Evolutionary conservation across 805 yeast genomes (phyloP).

Genomic region (Tetrapisispora fleetii): DNA sequence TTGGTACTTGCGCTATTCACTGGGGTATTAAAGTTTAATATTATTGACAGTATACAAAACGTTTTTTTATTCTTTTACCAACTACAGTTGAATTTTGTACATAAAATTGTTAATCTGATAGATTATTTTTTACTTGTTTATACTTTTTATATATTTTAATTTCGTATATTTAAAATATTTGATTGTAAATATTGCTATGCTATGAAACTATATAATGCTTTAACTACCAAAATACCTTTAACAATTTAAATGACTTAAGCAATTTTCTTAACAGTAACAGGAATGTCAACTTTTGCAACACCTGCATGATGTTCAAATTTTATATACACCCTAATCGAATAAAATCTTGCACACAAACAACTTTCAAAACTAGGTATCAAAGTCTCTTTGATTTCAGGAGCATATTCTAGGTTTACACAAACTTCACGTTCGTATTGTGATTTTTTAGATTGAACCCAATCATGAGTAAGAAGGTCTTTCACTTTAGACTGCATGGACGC

Average conservation of each 20-base stretch:
- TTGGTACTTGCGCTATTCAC: slow-evolving; percentile 93
- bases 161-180: not conserved
- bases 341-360: slow-evolving; percentile 51
- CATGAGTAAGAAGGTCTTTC: slow-evolving; percentile 17
- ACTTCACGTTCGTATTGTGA: slow-evolving; percentile 26
- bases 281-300: slow-evolving; percentile 27
- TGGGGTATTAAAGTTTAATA: slow-evolving; percentile 77
- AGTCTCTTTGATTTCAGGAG: slow-evolving; percentile 38
- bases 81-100: not conserved
- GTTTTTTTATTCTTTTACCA: not conserved
- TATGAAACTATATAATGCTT: not conserved
- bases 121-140: not conserved
- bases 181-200: not conserved
- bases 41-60: not conserved
- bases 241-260: not conserved
- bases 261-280: slow-evolving; percentile 29
- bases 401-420: slow-evolving; percentile 33
- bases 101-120: not conserved
- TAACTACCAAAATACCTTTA: no score
- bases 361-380: slow-evolving; percentile 54
- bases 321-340: slow-evolving; percentile 41
- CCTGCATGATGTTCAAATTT: slow-evolving; percentile 33
- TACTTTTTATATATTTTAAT: not conserved
- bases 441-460: slow-evolving; percentile 26
- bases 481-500: slow-evolving; percentile 12